Conservation (phyloP, 208 protist genomes). For the Leishmania arabica region DNA sequence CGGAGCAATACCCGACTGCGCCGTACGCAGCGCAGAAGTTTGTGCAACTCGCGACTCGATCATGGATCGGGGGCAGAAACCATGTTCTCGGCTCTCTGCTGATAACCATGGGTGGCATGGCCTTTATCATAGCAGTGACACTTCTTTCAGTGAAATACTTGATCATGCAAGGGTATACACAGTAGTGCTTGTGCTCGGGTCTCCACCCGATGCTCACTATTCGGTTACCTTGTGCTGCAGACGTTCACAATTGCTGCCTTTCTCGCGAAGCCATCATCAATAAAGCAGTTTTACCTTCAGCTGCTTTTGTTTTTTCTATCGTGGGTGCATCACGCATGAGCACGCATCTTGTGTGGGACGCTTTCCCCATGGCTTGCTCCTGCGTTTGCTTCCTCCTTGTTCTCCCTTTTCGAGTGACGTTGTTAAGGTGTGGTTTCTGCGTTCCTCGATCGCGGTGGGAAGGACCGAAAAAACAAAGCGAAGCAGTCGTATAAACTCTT, state of each 20-base stretch:
- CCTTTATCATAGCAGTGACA: constrained; percentile 48
- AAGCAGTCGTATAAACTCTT: neutral
- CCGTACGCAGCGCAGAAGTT: constrained; percentile 93
- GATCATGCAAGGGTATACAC: constrained; percentile 3
- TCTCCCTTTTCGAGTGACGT: neutral
- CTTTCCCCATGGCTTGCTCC: neutral
- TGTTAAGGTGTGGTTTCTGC: neutral
- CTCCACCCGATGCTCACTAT: neutral
- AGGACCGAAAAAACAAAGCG: neutral
- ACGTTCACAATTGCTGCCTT: neutral
- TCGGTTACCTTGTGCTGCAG: neutral
- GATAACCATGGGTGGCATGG: constrained; percentile 79
- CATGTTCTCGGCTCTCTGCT: constrained; percentile 93
- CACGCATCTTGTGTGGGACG: neutral
- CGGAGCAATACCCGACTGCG: constrained; percentile 87
- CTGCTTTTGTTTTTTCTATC: neutral
- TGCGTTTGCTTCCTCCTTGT: neutral
- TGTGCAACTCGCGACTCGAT: constrained; percentile 90
- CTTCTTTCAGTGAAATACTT: constrained; percentile 34
- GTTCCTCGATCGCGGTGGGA: neutral
- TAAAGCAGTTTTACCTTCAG: neutral
- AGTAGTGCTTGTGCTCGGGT: neutral
- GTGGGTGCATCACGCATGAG: neutral
- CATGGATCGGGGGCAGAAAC: constrained; percentile 96
- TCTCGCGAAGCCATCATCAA: neutral